Conservation (phyloP, 2,329 filamentous ascomycete genomes). For the Aspergillus sergii region DNA sequence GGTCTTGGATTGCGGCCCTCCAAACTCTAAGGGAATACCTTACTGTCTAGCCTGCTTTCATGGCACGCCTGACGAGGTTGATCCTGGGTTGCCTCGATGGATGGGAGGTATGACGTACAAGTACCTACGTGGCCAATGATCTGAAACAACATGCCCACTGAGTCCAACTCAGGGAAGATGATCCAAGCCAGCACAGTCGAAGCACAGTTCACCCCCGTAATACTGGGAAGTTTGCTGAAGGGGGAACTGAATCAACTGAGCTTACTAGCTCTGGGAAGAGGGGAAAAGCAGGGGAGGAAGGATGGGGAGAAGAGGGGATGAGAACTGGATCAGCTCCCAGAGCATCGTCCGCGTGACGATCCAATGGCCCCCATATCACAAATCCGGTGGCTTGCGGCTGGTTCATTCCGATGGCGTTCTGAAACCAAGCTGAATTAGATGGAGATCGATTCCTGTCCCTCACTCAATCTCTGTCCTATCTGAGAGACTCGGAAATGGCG, state of each 20-base stretch:
- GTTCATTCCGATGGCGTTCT: not conserved
- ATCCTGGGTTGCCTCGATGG: not conserved
- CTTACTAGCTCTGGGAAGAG: not conserved
- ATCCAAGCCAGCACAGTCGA: not conserved
- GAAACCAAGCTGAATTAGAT: not conserved
- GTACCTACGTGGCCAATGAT: not conserved
- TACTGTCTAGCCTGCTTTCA: not conserved
- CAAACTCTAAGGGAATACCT: not conserved
- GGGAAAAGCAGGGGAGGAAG: not conserved
- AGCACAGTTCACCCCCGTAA: not conserved
- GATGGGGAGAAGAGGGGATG: not conserved
- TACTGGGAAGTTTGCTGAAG: not conserved
- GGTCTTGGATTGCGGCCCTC: not conserved
- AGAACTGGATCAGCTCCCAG: not conserved
- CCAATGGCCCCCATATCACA: not conserved
- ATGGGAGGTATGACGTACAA: not conserved
- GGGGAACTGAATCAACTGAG: not conserved
- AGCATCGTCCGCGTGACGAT: not conserved
- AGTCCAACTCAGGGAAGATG: not conserved
- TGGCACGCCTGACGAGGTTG: not conserved
- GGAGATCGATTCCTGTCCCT: not conserved
- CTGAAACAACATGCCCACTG: not conserved
- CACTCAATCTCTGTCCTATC: not conserved
- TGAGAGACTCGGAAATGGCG: not conserved
- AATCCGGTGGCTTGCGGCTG: not conserved